These are phyloP conservation scores for Penicillium canescens DNA, from an alignment of 495 filamentous ascomycete genomes.

Conservation along the genomic window DNA sequence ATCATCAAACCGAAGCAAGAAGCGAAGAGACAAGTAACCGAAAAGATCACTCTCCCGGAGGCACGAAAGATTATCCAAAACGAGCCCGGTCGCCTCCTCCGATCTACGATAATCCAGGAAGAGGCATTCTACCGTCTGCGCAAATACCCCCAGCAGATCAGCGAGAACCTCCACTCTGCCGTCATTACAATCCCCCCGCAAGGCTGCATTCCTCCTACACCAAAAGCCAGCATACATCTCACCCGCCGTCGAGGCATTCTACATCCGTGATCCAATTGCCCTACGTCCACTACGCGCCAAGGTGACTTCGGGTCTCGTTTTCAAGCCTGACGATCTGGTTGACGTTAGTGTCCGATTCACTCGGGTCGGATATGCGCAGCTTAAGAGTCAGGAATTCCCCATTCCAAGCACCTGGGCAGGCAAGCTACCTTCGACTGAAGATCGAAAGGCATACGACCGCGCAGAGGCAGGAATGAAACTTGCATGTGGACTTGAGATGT, in stretches of 20 bases:
- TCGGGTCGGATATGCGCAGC: constrained; percentile 84
- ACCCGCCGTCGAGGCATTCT: constrained; percentile 87
- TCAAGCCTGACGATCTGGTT: constrained; percentile 78
- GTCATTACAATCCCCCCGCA: constrained; percentile 76
- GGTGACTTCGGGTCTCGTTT: constrained; percentile 46
- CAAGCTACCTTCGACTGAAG: constrained; percentile 35
- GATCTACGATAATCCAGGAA: constrained; percentile 71
- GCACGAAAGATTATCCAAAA: constrained; percentile 58
- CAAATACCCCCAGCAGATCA: constrained; percentile 76
- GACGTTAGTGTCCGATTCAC: constrained; percentile 79
- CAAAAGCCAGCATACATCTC: constrained; percentile 71
- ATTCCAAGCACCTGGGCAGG: constrained; percentile 63
- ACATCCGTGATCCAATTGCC: constrained; percentile 81
- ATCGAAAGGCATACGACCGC: constrained; percentile 40
- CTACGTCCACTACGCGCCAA: constrained; percentile 65
- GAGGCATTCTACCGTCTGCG: constrained; percentile 87
- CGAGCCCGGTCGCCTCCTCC: constrained; percentile 54
- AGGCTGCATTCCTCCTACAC: constrained; percentile 78
- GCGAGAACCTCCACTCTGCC: constrained; percentile 68
- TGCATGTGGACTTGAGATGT: constrained; percentile 88
- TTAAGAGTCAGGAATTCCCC: constrained; percentile 84
- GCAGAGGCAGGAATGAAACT: constrained; percentile 86
- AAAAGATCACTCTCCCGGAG: constrained; percentile 57
- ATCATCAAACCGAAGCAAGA: constrained; percentile 64
- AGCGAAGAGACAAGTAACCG: constrained; percentile 34